These are phyloP conservation scores for Zangia roseola DNA, from an alignment of 768 basidiomycete species.

Conservation along the genomic window DNA sequence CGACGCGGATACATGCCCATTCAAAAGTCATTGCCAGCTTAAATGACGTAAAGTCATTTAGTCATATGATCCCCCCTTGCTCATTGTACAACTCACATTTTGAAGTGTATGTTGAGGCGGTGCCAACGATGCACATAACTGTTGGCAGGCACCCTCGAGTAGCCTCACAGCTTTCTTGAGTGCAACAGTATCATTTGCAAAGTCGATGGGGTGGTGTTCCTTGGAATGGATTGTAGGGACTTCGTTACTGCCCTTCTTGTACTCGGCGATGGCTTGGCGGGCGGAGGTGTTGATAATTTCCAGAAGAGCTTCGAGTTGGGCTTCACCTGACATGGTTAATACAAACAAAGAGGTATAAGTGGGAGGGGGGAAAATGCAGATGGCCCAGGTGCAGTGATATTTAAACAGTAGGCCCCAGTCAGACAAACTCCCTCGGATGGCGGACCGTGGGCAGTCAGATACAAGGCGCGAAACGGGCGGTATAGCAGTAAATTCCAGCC, in stretches of 20 bases:
- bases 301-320: slow-evolving; percentile 31
- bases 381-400: no score
- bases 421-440: no score
- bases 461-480: no score
- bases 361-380: no score
- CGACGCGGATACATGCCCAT: slow-evolving; percentile 27
- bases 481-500: no score
- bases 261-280: slow-evolving; percentile 24
- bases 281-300: slow-evolving; percentile 31
- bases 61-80: neutral
- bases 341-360: neutral
- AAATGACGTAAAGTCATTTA: neutral
- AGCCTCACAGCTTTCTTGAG: slow-evolving; percentile 28
- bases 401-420: no score
- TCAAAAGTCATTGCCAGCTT: slow-evolving; percentile 24
- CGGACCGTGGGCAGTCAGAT: no score
- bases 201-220: slow-evolving; percentile 23
- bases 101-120: slow-evolving; percentile 28
- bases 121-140: slow-evolving; percentile 25
- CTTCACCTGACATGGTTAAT: slow-evolving; percentile 21
- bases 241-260: slow-evolving; percentile 21
- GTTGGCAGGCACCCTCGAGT: slow-evolving; percentile 28
- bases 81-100: slow-evolving; percentile 15
- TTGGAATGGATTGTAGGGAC: slow-evolving; percentile 27
- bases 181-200: slow-evolving; percentile 15